Conservation (phyloP, 352 stramenopile species). For the Peronospora farinosa region DNA sequence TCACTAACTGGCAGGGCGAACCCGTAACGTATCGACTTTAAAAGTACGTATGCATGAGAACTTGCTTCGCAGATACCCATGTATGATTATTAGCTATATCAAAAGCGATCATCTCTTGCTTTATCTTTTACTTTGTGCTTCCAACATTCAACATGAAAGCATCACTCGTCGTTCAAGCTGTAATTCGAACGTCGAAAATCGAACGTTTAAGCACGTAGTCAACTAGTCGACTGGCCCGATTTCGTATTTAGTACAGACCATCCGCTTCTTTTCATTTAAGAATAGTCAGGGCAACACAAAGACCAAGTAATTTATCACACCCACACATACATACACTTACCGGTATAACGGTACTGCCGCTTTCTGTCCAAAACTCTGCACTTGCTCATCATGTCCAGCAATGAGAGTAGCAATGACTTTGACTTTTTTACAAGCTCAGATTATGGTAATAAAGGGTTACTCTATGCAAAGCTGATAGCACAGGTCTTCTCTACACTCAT, state of each 20-base stretch:
- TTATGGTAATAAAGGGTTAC: slow-evolving; percentile 30
- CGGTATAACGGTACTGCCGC: not conserved
- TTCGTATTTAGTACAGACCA: slow-evolving; percentile 21
- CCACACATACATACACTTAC: too few relatives aligned
- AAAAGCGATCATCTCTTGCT: too few relatives aligned
- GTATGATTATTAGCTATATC: too few relatives aligned
- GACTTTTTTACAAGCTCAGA: slow-evolving; percentile 7
- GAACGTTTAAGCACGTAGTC: not conserved
- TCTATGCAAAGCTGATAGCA: slow-evolving; percentile 58
- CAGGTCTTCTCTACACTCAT: slow-evolving; percentile 63
- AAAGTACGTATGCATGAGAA: too few relatives aligned
- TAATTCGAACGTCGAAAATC: not conserved
- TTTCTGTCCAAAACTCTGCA: not conserved
- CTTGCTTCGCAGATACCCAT: too few relatives aligned
- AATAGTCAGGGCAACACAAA: not conserved
- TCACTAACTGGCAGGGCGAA: too few relatives aligned
- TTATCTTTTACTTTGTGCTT: too few relatives aligned
- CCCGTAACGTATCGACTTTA: too few relatives aligned
- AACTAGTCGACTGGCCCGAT: slow-evolving; percentile 27
- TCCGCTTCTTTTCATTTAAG: not conserved
- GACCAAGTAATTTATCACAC: not conserved
- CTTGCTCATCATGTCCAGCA: slow-evolving; percentile 22
- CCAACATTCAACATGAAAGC: too few relatives aligned
- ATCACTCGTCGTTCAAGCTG: not conserved
- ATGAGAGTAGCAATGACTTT: slow-evolving; percentile 3